Conservation (phyloP, 2,329 filamentous ascomycete species). For the Colletotrichum musicola region DNA sequence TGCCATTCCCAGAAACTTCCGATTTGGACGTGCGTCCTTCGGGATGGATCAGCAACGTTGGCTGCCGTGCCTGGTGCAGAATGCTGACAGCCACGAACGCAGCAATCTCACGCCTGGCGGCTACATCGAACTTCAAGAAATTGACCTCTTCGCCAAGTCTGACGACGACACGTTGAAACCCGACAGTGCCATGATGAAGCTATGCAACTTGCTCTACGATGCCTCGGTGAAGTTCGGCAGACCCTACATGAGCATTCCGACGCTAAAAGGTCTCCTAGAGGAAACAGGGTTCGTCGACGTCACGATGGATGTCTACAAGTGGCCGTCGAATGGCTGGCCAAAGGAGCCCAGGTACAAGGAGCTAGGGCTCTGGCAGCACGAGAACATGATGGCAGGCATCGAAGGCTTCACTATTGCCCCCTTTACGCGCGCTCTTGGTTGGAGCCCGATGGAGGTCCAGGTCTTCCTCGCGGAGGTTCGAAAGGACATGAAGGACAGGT, state of each 20-base stretch:
- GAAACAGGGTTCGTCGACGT: not conserved
- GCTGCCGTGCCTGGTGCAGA: too few relatives aligned
- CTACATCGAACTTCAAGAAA: not conserved
- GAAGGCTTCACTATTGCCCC: not conserved
- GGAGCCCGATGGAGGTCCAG: not conserved
- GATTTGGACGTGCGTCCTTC: too few relatives aligned
- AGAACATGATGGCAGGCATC: not conserved
- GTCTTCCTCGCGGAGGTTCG: not conserved
- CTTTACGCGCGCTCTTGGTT: not conserved
- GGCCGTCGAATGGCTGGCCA: not conserved
- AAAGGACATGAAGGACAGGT: not conserved
- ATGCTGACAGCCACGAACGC: too few relatives aligned
- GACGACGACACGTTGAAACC: not conserved
- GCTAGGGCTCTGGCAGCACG: not conserved
- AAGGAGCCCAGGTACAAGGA: not conserved
- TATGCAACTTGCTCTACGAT: not conserved
- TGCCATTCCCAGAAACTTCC: too few relatives aligned
- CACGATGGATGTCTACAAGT: not conserved
- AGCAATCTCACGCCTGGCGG: not conserved
- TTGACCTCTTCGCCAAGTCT: not conserved
- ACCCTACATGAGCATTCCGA: not conserved
- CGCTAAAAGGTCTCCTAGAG: not conserved
- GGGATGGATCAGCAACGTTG: too few relatives aligned
- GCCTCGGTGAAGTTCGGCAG: not conserved
- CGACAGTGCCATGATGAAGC: not conserved